These are phyloP conservation scores for Mangifera indica DNA, from an alignment of 345 rosid species.

Conservation along the genomic window DNA sequence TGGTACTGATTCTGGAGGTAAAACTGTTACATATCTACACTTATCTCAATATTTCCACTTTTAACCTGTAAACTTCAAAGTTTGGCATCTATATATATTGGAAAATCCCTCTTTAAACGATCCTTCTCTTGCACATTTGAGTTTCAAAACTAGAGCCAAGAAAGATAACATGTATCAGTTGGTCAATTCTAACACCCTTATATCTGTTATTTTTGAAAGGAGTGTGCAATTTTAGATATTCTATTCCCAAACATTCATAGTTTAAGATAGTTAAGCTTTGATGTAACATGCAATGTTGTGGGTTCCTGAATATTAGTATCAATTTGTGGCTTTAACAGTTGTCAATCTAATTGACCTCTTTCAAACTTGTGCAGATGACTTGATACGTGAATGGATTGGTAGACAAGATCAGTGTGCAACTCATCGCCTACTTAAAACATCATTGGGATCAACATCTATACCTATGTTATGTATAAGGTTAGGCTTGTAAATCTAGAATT, in stretches of 20 bases:
- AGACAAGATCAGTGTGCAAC: slow-evolving; percentile 2
- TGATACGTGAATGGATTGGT: slow-evolving; percentile 11
- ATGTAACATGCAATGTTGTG: neutral
- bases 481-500: slow-evolving; percentile 37
- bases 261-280: neutral
- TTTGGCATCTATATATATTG: neutral
- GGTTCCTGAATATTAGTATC: neutral
- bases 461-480: slow-evolving; percentile 33
- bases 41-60: neutral
- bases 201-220: neutral
- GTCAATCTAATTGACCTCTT: slow-evolving; percentile 13
- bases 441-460: slow-evolving; percentile 19
- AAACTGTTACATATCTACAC: neutral
- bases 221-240: neutral
- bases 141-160: neutral
- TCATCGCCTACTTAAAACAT: neutral
- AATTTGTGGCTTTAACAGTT: neutral
- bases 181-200: neutral
- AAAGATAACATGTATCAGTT: neutral
- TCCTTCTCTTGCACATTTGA: neutral
- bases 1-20: neutral
- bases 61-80: neutral
- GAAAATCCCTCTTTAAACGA: neutral
- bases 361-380: neutral
- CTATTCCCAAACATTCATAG: neutral